Conservation (phyloP, 2,329 filamentous ascomycete genomes). For the Chrysosporium keratinophilum region DNA sequence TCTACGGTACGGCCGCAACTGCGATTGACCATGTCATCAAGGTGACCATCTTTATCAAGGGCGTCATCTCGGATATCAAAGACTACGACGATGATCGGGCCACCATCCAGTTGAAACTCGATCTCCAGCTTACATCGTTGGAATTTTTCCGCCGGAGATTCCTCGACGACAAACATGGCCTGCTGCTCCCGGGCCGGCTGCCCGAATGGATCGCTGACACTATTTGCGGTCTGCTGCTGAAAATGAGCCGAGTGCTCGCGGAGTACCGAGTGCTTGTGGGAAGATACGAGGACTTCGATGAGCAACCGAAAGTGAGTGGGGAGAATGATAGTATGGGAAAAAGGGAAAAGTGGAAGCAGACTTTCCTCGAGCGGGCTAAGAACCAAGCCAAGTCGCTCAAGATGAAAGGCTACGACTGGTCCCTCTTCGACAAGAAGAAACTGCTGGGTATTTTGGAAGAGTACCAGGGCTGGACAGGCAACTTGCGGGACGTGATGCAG, state of each 20-base stretch:
- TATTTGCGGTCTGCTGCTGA: slow-evolving; percentile 19
- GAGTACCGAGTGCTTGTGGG: slow-evolving; percentile 20
- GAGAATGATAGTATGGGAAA: slow-evolving; percentile 3
- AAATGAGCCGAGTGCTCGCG: slow-evolving; percentile 20
- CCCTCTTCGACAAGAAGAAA: slow-evolving; percentile 25
- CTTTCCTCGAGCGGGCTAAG: slow-evolving; percentile 21
- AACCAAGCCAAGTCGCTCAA: slow-evolving; percentile 20
- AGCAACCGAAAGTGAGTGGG: slow-evolving; percentile 2
- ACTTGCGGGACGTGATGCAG: slow-evolving; percentile 24
- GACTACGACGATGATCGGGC: slow-evolving; percentile 22
- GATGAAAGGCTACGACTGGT: slow-evolving; percentile 24
- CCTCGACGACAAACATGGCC: slow-evolving; percentile 20
- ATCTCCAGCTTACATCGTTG: slow-evolving; percentile 21
- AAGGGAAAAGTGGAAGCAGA: slow-evolving; percentile 18
- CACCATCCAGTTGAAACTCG: slow-evolving; percentile 20
- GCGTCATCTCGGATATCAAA: slow-evolving; percentile 24
- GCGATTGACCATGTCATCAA: slow-evolving; percentile 23
- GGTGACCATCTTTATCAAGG: slow-evolving; percentile 25
- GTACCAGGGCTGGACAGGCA: slow-evolving; percentile 23
- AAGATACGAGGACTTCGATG: slow-evolving; percentile 19
- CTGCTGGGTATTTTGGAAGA: slow-evolving; percentile 20
- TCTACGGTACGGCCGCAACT: slow-evolving; percentile 23
- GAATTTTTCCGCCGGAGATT: slow-evolving; percentile 21
- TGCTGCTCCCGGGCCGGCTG: slow-evolving; percentile 20
- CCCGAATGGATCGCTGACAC: slow-evolving; percentile 18